Percentiles rank a stretch among this genome's conserved stretches.
These are phyloP conservation scores for Yamadazyma spencermartinsiae DNA, from an alignment of 1,139 yeast genomes.

Conservation along the genomic window DNA sequence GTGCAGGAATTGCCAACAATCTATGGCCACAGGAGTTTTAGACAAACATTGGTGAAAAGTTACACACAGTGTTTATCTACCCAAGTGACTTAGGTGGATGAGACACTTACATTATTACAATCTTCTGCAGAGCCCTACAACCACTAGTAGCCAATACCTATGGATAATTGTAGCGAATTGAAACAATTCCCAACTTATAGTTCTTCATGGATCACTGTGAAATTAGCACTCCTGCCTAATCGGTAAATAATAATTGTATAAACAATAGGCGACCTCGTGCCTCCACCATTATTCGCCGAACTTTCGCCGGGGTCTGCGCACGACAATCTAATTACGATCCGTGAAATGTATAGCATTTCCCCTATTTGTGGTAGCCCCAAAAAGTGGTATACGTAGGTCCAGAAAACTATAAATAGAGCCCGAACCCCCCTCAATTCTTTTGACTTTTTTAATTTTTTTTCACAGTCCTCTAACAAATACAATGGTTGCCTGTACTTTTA, in stretches of 20 bases:
- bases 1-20: too few species aligned
- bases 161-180: too few species aligned
- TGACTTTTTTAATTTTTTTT: slow-evolving; percentile 4
- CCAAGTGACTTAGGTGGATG: too few species aligned
- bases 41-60: too few species aligned
- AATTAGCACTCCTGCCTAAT: neutral
- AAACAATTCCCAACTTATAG: too few species aligned
- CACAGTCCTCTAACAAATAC: slow-evolving; percentile 7
- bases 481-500: slow-evolving; percentile 48
- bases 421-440: slow-evolving; percentile 8
- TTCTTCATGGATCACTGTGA: too few species aligned
- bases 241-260: slow-evolving; percentile 1
- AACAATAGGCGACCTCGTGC: neutral
- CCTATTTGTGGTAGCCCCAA: neutral
- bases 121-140: too few species aligned
- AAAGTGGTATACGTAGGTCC: too few species aligned
- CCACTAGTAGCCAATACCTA: too few species aligned
- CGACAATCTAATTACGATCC: neutral
- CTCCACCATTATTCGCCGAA: slow-evolving; percentile 26
- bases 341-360: neutral
- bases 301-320: slow-evolving; percentile 9
- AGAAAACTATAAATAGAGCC: slow-evolving; percentile 12
- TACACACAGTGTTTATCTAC: too few species aligned
- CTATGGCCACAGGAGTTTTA: too few species aligned
- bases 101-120: too few species aligned